Evolutionary conservation across 1,284 basidiomycete species (phyloP), one percentile per base, ranked within the genome.

Genomic region (Apiotrichum montevideense): DNA sequence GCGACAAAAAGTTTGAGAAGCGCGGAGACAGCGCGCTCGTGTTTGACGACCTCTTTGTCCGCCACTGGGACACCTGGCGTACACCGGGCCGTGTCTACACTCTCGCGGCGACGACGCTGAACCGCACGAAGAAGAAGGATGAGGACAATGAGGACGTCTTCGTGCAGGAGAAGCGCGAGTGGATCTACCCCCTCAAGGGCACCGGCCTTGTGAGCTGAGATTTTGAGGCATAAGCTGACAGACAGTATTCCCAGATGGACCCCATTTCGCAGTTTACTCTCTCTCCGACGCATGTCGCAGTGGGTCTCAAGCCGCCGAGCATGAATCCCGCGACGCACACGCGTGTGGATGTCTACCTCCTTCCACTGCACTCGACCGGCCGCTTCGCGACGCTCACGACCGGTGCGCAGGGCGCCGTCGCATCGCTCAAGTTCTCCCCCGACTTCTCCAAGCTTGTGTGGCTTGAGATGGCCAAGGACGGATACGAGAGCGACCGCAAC

Each of bases 31-130:
- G 81, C 1, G 90, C 87, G 1, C 79, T 82, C 63, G 87, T 94
- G 0, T 95, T 87, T 70, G 90, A 95, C 64, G 78, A 81, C 49
- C 81, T 83, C 2, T 90, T 83, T 68, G 85, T 84, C 42, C 80
- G 91, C 32, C 90, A 95, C 63, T 96, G 92, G 92, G 91, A 94
- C 74, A 85, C 83, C 4, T 95, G 90, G 90, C 79, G 82, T 42
- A 83, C 83, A 2, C 85, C 84, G 8, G 92, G 90, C 69, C 81
- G 81, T 54, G 76, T 82, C 32, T 71, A 68, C 65, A 74, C 71
- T 1, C 45, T 74, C 7, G 72, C 69, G 6, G 39, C 61, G 32
- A 63, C 62, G 37, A 13, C 13, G 9, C 37, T 39, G 9, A 39
- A 39, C 37, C 37, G 37, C 8, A 54, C 54, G 33, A 74, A 92